phyloP scores from a whole-genome alignment of 192 early-diverging fungal species.

The Entomortierella beljakovae region DNA sequence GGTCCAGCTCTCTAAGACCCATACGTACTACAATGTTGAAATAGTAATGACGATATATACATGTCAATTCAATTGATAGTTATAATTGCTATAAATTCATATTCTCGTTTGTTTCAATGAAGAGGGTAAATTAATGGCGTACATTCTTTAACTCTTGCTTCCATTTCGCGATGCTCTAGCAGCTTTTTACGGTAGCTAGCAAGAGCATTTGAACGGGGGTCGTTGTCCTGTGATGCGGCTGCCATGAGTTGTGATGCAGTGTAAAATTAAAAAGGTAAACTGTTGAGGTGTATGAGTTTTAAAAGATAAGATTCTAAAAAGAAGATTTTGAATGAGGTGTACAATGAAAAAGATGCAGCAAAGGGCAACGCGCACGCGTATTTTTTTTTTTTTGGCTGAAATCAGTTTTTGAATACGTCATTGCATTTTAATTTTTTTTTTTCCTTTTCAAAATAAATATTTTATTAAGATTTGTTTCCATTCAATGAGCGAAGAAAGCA shows the following conservation, averaged over 20 bases:
- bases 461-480: not conserved
- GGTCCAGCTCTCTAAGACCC: constrained; percentile 87
- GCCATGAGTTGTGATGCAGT: constrained; percentile 16
- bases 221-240: constrained; percentile 51
- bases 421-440: not conserved
- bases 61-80: too few species aligned
- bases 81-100: too few species aligned
- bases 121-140: constrained; percentile 23
- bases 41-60: not conserved
- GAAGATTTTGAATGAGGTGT: not conserved
- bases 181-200: constrained; percentile 88
- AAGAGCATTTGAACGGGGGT: constrained; percentile 84
- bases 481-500: not conserved
- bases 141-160: constrained; percentile 96
- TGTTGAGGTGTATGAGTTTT: too few species aligned
- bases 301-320: not conserved
- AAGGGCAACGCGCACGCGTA: not conserved
- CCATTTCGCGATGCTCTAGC: constrained; percentile 94
- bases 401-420: constrained; percentile 1
- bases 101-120: constrained; percentile 15
- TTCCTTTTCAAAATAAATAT: not conserved
- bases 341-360: not conserved
- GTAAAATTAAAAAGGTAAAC: not conserved
- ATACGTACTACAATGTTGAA: constrained; percentile 74
- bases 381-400: not conserved